Percentiles rank a stretch among this genome's conserved stretches.
Conservation (phyloP, 2,329 filamentous ascomycete species). For the Xylariales sp. region DNA sequence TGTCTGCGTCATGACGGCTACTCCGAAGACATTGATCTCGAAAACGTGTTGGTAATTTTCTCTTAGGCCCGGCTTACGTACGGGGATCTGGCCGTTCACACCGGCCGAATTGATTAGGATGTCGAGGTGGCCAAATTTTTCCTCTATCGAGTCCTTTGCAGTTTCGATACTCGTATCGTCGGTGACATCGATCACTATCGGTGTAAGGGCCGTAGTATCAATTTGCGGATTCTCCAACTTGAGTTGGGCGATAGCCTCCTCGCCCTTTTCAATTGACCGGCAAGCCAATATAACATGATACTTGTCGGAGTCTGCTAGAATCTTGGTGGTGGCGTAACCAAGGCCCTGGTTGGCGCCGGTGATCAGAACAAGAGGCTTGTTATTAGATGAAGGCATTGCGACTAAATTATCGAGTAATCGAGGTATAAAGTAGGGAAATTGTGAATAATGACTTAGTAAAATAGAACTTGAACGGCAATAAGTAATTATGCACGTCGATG, state of each 20-base stretch:
- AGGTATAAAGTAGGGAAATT: too few relatives aligned
- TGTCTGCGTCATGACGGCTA: constrained; percentile 12
- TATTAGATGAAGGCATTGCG: too few relatives aligned
- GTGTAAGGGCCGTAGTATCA: background rate
- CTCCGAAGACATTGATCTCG: constrained; percentile 29
- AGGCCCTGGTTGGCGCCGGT: background rate
- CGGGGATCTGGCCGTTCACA: background rate
- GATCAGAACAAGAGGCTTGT: too few relatives aligned
- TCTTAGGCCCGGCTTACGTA: background rate
- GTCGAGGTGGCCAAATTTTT: constrained; percentile 21
- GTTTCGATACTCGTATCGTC: background rate
- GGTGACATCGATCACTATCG: background rate
- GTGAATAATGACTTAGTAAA: too few relatives aligned
- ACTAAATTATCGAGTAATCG: too few relatives aligned
- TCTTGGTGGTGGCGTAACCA: background rate
- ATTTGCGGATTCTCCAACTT: background rate
- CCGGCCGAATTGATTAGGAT: constrained; percentile 28
- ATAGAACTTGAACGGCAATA: too few relatives aligned
- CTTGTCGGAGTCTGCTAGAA: background rate
- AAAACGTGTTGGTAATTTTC: constrained; percentile 16
- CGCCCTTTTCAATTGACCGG: background rate
- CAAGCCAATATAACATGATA: background rate
- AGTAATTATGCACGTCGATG: too few relatives aligned
- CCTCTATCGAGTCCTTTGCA: background rate
- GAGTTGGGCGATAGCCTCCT: background rate